Base-by-base conservation (phyloP, 1,139 yeast species). In the Blastobotrys proliferans region DNA sequence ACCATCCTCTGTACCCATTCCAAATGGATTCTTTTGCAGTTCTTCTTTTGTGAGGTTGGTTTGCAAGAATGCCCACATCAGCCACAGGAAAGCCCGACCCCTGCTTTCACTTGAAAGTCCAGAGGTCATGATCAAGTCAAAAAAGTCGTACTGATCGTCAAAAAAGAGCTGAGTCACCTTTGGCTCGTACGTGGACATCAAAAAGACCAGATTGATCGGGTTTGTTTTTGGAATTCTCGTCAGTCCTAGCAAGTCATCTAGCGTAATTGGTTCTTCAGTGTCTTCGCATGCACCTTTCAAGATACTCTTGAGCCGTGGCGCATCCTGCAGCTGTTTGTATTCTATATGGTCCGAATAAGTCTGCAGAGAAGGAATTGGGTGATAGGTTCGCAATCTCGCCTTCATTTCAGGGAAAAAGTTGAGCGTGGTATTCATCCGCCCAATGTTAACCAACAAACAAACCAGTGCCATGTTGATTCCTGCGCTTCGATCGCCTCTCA, bases 361-460 rank as follows among this genome's bases (percentile, higher is more conserved):
- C 60, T 92, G 97, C 41, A 92, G 70, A 5, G 90, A 79, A 0
- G 98, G 98, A 29, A 92, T 86, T 11, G 95, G 84, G 63, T 90
- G 97, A 60, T 84, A 92, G 0, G 97, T 90, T 55, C 97, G 72
- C 53, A 90, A 71, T 50, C 90, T 92, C 0, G 96, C 87, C 52
- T 88, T 82, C 97, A 90, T 90, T 60, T 88, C 97, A n/a, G 94
- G 88, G 44, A 87, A 95, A 60, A 90, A 92, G 63, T 90, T 90
- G 42, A 92, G 81, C 4, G 97, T 92, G 1, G 98, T 92, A 66
- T 92, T 92, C 80, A 92, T 81, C 51, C 97, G 72, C 3, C 97
- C 97, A 36, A 88, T 80, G 60, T 92, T 92, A 21, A 92, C 97
- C 50, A 92, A 70, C 35, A 92, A 66, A 52, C 95, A 86, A 24